These are phyloP conservation scores for Withania somnifera DNA, from an alignment of 305 asterid genomes.

Conservation along the genomic window DNA sequence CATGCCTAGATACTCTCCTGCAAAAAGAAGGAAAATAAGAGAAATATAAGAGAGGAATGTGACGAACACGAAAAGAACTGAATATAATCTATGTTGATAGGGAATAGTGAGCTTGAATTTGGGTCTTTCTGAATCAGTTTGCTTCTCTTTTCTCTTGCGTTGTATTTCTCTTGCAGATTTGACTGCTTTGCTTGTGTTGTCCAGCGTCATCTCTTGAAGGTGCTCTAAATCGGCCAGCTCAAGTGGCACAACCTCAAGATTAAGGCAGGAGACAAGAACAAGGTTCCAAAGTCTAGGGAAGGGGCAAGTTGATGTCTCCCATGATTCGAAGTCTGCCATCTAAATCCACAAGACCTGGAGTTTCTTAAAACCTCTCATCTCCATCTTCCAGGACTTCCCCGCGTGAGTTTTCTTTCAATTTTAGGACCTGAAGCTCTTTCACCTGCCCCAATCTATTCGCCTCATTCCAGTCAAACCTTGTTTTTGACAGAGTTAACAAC, in stretches of 20 bases:
- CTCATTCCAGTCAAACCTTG: slow-evolving; percentile 37
- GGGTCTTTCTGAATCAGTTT: background rate
- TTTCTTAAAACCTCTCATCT: slow-evolving; percentile 25
- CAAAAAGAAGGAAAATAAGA: background rate
- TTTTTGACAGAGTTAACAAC: slow-evolving; percentile 31
- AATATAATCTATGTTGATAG: background rate
- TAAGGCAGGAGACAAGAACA: slow-evolving; percentile 18
- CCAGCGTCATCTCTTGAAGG: slow-evolving; percentile 25
- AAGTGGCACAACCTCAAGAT: slow-evolving; percentile 21
- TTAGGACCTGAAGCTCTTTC: slow-evolving; percentile 33
- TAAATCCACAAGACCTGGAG: slow-evolving; percentile 26
- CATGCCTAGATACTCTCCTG: background rate
- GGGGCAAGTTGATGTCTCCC: slow-evolving; percentile 26
- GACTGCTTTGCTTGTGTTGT: slow-evolving; percentile 20
- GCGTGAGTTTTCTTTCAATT: slow-evolving; percentile 34
- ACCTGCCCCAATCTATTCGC: slow-evolving; percentile 32
- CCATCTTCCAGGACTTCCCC: slow-evolving; percentile 30
- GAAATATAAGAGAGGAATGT: background rate
- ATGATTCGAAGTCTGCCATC: slow-evolving; percentile 21
- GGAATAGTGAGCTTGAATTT: background rate
- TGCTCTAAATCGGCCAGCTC: slow-evolving; percentile 22
- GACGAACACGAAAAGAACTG: background rate
- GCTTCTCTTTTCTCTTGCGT: background rate
- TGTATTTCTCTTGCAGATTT: slow-evolving; percentile 20
- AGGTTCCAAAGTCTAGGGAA: slow-evolving; percentile 33